Evolutionary conservation across 257 asterid genomes (phyloP).

Genomic region (Nicotiana benthamiana): DNA sequence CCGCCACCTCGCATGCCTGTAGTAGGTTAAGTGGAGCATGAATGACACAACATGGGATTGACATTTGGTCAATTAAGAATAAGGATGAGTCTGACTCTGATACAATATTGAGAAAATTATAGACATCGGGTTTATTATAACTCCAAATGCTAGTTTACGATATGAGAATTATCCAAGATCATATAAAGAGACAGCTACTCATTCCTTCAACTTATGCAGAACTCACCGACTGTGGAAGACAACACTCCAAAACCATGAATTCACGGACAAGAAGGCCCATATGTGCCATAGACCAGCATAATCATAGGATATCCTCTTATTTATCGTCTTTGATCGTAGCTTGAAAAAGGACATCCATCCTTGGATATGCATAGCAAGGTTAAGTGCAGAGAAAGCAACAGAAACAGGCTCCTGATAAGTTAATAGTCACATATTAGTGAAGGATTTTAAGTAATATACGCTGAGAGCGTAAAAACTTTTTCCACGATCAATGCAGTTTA

Average conservation of each 20-base stretch:
- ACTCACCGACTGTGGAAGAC: slow-evolving; percentile 72
- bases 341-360: slow-evolving; percentile 81
- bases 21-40: no score
- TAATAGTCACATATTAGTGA: background rate
- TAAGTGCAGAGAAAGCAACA: slow-evolving; percentile 71
- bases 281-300: slow-evolving; percentile 73
- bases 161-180: no score
- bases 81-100: no score
- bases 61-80: no score
- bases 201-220: no score
- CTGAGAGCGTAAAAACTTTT: background rate
- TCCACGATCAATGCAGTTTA: background rate
- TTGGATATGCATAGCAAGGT: slow-evolving; percentile 74
- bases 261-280: slow-evolving; percentile 64
- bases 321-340: slow-evolving; percentile 40
- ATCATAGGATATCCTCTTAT: slow-evolving; percentile 55
- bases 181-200: no score
- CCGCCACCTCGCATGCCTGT: no score
- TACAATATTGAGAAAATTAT: no score
- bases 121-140: no score
- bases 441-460: background rate
- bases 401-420: slow-evolving; percentile 77
- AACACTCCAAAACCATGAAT: slow-evolving; percentile 78
- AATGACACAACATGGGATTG: no score
- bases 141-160: no score